These are phyloP conservation scores for Tetraselmis chui DNA, from an alignment of 139 green algal species.

Conservation along the genomic window DNA sequence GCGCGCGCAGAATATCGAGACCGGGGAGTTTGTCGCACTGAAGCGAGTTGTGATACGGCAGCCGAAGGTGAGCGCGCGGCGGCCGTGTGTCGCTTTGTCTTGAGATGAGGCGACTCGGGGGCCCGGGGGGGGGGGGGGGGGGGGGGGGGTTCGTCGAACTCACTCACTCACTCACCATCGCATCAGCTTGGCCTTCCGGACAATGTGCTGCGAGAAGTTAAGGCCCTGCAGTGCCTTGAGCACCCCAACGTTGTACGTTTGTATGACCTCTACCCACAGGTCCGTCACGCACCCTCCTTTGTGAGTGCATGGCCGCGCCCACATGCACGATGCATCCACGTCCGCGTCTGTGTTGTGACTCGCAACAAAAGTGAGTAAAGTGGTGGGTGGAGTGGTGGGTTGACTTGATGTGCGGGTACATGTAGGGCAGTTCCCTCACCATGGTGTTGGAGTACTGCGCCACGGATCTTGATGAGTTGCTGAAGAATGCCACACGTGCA, in stretches of 20 bases:
- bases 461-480: conserved; percentile 2
- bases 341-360: too few species aligned
- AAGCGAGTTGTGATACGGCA: conserved; percentile 6
- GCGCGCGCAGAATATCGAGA: not conserved
- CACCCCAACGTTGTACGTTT: conserved; percentile 2
- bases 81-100: too few species aligned
- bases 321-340: too few species aligned
- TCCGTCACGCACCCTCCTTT: too few species aligned
- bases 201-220: not conserved
- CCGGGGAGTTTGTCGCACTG: not conserved
- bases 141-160: too few species aligned
- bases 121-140: too few species aligned
- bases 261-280: not conserved
- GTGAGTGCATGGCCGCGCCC: too few species aligned
- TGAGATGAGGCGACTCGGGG: too few species aligned
- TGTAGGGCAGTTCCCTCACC: not conserved
- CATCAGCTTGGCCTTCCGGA: not conserved
- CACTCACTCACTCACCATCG: too few species aligned
- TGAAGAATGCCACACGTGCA: not conserved
- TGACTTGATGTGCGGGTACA: too few species aligned
- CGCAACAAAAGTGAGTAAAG: too few species aligned
- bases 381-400: too few species aligned
- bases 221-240: not conserved
- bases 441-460: conserved; percentile 7
- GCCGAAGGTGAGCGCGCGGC: not conserved